Evolutionary conservation across 164 flowering plant species (phyloP).

Genomic region (Liriodendron chinense): DNA sequence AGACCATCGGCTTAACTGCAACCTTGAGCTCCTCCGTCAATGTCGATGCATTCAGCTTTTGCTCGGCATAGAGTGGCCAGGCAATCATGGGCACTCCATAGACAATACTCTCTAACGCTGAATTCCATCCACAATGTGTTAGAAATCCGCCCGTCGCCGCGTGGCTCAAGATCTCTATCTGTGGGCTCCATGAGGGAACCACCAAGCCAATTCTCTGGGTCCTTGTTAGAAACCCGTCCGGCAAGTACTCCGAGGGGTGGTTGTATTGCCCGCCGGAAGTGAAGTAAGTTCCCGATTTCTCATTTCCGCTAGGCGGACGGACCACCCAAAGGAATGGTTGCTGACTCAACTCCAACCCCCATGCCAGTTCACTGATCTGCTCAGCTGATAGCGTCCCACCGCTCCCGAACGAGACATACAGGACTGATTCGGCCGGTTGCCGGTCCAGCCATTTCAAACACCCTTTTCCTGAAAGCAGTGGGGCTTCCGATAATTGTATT

Average conservation of each 20-base stretch:
- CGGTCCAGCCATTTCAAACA: constrained; percentile 38
- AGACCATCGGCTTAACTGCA: constrained; percentile 21
- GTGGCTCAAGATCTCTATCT: constrained; percentile 30
- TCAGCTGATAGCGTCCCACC: constrained; percentile 37
- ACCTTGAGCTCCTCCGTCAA: constrained; percentile 30
- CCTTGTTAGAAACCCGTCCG: constrained; percentile 31
- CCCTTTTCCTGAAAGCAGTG: constrained; percentile 8
- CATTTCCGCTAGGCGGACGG: constrained; percentile 25
- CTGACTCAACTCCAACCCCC: constrained; percentile 39
- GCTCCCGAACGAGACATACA: constrained; percentile 41
- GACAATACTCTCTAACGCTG: constrained; percentile 27
- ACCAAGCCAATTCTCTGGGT: constrained; percentile 31
- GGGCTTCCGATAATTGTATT: constrained; percentile 6
- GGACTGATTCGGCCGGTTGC: constrained; percentile 37
- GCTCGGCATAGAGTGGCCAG: constrained; percentile 32
- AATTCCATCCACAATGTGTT: constrained; percentile 43
- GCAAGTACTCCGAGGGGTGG: constrained; percentile 28
- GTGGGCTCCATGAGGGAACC: constrained; percentile 45
- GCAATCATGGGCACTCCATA: constrained; percentile 32
- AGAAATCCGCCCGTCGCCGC: constrained; percentile 32
- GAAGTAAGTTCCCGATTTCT: constrained; percentile 22
- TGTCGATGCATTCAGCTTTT: constrained; percentile 26
- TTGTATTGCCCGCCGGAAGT: constrained; percentile 14
- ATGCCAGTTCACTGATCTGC: constrained; percentile 35
- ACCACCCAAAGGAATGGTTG: constrained; percentile 43